Base-by-base conservation (phyloP, 192 early-diverging fungal genomes). In the Thamnidium elegans region DNA sequence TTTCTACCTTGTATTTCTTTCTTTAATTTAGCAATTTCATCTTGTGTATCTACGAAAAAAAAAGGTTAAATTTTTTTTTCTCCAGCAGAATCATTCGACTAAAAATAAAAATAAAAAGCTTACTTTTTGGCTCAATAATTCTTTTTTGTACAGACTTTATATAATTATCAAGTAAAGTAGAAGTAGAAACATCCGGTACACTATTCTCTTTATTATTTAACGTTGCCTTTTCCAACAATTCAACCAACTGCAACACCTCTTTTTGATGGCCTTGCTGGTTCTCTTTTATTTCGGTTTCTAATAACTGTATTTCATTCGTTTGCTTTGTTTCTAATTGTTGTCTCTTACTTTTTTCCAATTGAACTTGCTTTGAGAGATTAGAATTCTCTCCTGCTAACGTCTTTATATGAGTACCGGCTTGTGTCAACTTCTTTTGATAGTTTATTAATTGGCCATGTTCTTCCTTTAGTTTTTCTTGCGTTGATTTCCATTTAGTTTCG, bases 341-440 rank as follows among this genome's bases (percentile, higher is more conserved):
- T 64, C 36, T 44, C 20, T 43, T 42, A 4, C 17, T 15, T 20
- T 8, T 6, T 20, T n/a, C 36, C 14, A 20, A 36, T 26, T 26
- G 26, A 26, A 3, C 26, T 26, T 32, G n/a, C 19, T 69, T 43
- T 15, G 19, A 53, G 3, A 67, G 51, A 32, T 45, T 55, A 19
- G 66, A 42, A 30, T 67, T 67, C 14, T 76, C 62, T 44, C 52
- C 42, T 1, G 74, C 74, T 1, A 76, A 32, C 0, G 65, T 61
- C 34, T 76, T 76, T 10, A 76, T 36, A 62, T 76, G 74, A 19
- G 34, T 62, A 0, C 74, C 74, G 20, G 74, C 74, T 36, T 58
- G 53, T 7, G 66, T 47, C 7, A 76, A 58, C 50, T 76, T 76
- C 47, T 68, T 58, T 50, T 76, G 59, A 7, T 64, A 59, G 2